These are phyloP conservation scores for Skeletonema grethae DNA, from an alignment of 108 stramenopile genomes.

Conservation along the genomic window DNA sequence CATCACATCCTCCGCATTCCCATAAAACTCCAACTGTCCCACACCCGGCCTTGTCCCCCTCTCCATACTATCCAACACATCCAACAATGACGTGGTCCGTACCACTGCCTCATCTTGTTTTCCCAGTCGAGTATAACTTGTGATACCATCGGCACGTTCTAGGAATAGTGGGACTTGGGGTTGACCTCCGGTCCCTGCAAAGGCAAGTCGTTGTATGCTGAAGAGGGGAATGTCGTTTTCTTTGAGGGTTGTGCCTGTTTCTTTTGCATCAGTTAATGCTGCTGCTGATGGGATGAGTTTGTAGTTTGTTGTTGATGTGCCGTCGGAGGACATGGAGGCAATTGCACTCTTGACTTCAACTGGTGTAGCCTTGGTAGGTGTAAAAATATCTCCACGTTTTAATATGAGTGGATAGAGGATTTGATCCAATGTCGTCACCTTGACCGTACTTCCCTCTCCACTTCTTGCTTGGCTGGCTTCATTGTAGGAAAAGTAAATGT, in stretches of 20 bases:
- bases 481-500: slow-evolving; percentile 53
- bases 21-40: slow-evolving; percentile 56
- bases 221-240: slow-evolving; percentile 54
- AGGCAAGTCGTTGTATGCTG: slow-evolving; percentile 55
- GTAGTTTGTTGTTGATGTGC: slow-evolving; percentile 9
- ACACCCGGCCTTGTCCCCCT: slow-evolving; percentile 57
- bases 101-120: slow-evolving; percentile 44
- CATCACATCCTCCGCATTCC: slow-evolving; percentile 53
- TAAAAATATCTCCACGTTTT: slow-evolving; percentile 41
- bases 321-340: neutral
- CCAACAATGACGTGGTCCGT: slow-evolving; percentile 50
- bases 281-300: slow-evolving; percentile 48
- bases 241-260: slow-evolving; percentile 22
- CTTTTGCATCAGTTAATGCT: slow-evolving; percentile 43
- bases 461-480: slow-evolving; percentile 24
- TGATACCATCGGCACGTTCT: slow-evolving; percentile 48
- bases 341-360: slow-evolving; percentile 43
- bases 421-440: slow-evolving; percentile 63
- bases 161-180: slow-evolving; percentile 57
- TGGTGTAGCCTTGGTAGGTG: slow-evolving; percentile 44
- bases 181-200: slow-evolving; percentile 49
- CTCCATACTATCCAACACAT: slow-evolving; percentile 57
- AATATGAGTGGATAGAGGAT: slow-evolving; percentile 59
- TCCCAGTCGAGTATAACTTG: slow-evolving; percentile 56
- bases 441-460: slow-evolving; percentile 21